Evolutionary conservation across 805 yeast genomes (phyloP), one percentile per base, ranked within the genome.

Genomic region (Candida caryicola): DNA sequence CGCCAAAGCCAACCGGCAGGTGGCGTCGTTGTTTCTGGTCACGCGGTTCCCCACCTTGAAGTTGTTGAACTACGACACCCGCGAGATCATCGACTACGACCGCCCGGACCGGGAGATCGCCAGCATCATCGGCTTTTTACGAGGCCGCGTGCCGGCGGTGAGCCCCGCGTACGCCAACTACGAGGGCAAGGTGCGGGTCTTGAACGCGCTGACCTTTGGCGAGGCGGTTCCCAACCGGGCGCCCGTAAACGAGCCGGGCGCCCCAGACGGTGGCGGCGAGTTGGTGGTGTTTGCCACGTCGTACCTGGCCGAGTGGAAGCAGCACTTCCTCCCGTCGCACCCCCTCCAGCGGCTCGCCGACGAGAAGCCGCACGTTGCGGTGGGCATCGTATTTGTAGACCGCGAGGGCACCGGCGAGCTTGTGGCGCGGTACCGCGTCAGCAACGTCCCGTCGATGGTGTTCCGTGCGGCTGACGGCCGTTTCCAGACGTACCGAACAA

Each of bases 11-110:
- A 57, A 57, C 45, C 54, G 50, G 26, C 51, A 65, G 13, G 54
- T 76, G 5, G 56, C 69, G 27, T 49, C 47, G 23, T 52, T 68
- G 33, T 76, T 76, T 41, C 48, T 51, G 12, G 59, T 79, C 3
- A 42, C 47, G 8, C 66, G 64, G 14, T 80, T 64, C 50, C 86
- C 86, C 1, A 61, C 73, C 1, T 40, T 80, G 34, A 67, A 70
- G 46, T 49, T 79, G 23, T 70, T 74, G 42, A 56, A 70, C 23
- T 60, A 62, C 33, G 58, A 60, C 29, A 73, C 75, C 1, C 68
- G 64, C 33, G 57, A 62, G 37, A 60, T 73, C 4, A 63, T 58
- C 0, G 54, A 60, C 1, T 78, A 62, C 48, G 49, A 50, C 1
- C 67, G 64, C 21, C 32, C 31, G 2, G 37, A 45, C n/a, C 39